phyloP scores from a whole-genome alignment of 139 green algal genomes.

The Tetradesmus obliquus region DNA sequence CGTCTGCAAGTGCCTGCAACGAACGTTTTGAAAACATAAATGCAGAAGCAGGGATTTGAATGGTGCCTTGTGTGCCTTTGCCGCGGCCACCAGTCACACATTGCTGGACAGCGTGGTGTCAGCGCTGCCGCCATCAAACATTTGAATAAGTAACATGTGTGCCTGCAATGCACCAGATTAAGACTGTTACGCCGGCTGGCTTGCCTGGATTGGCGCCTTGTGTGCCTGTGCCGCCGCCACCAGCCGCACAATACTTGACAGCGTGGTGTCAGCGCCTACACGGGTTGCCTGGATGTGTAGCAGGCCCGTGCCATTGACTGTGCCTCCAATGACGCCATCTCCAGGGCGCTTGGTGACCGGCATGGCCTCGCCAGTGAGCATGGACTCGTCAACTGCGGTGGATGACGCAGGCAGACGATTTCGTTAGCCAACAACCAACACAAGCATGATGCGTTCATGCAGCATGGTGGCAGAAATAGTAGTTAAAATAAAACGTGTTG shows the following conservation, averaged over 20 bases:
- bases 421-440: too few relatives aligned
- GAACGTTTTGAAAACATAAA: conserved; percentile 27
- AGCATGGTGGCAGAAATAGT: too few relatives aligned
- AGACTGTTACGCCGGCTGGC: background rate
- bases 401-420: too few relatives aligned
- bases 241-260: conserved; percentile 92
- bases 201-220: conserved; percentile 95
- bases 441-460: too few relatives aligned
- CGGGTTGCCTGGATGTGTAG: conserved; percentile 71
- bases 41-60: too few relatives aligned
- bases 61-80: too few relatives aligned
- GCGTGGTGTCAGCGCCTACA: conserved; percentile 80
- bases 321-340: conserved; percentile 88
- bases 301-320: conserved; percentile 81
- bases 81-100: too few relatives aligned
- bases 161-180: too few relatives aligned
- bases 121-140: too few relatives aligned
- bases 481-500: too few relatives aligned
- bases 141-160: too few relatives aligned
- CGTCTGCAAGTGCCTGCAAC: conserved; percentile 85
- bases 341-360: conserved; percentile 80
- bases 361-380: conserved; percentile 94
- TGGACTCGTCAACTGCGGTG: conserved; percentile 89
- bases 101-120: too few relatives aligned
- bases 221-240: conserved; percentile 92